Conservation (phyloP, 257 asterid species). For the Lycium barbarum region DNA sequence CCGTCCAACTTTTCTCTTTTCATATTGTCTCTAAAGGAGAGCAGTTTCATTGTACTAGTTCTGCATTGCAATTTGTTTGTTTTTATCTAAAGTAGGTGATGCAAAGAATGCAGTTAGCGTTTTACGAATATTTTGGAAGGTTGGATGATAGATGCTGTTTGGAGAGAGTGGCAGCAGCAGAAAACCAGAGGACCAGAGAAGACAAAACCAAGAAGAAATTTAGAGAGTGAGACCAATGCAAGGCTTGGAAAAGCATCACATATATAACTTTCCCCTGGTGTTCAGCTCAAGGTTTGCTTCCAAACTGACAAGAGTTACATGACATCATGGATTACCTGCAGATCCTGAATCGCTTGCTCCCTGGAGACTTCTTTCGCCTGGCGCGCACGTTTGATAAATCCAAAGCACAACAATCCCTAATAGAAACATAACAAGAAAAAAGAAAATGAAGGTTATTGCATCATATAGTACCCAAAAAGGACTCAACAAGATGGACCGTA, state of each 20-base stretch:
- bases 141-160: not conserved
- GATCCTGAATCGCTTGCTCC: conserved; percentile 85
- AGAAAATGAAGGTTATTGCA: not conserved
- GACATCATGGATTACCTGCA: conserved; percentile 59
- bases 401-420: conserved; percentile 88
- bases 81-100: not conserved
- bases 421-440: conserved; percentile 21
- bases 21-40: not conserved
- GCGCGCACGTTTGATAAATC: conserved; percentile 84
- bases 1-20: not conserved
- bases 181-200: conserved; percentile 22
- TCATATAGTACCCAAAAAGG: not conserved
- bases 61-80: not conserved
- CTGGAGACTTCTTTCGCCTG: conserved; percentile 69
- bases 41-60: not conserved
- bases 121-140: not conserved
- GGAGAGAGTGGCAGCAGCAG: conserved; percentile 9
- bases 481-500: not conserved
- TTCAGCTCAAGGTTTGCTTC: not conserved
- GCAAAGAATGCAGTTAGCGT: not conserved
- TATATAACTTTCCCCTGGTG: not conserved
- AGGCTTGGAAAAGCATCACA: conserved; percentile 23
- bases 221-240: not conserved
- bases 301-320: not conserved
- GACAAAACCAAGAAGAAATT: not conserved